These are phyloP conservation scores for Leccinum incarnatum DNA, from an alignment of 768 basidiomycete species.

Conservation along the genomic window DNA sequence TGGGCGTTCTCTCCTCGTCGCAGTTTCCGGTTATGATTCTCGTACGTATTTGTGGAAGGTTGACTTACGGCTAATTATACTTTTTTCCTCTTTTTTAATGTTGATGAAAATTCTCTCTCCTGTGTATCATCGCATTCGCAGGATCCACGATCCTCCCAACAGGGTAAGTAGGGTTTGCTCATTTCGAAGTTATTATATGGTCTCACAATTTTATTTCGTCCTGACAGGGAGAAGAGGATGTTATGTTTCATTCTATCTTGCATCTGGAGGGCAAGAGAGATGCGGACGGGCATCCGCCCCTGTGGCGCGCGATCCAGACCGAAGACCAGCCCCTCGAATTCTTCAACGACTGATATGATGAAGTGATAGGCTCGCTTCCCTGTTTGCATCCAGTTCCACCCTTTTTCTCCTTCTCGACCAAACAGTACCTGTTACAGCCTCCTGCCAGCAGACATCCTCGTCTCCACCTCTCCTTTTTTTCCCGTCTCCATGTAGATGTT, in stretches of 20 bases:
- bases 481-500: conserved; percentile 10
- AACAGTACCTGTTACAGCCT: conserved; percentile 18
- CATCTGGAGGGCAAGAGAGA: conserved; percentile 54
- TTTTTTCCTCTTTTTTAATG: conserved; percentile 1
- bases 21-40: conserved; percentile 6
- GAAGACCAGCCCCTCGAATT: conserved; percentile 48
- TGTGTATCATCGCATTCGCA: conserved; percentile 26
- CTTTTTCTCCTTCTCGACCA: conserved; percentile 9
- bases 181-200: not conserved
- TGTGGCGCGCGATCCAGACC: conserved; percentile 66
- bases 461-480: not conserved
- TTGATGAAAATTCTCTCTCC: not conserved
- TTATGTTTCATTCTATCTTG: conserved; percentile 69
- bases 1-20: conserved; percentile 10
- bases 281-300: conserved; percentile 46
- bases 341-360: conserved; percentile 25
- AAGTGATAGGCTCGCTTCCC: not conserved
- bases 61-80: conserved; percentile 11
- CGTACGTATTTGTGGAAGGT: not conserved
- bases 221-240: conserved; percentile 58
- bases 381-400: not conserved
- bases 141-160: conserved; percentile 76
- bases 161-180: conserved; percentile 40
- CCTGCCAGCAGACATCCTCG: conserved; percentile 10
- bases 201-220: conserved; percentile 10